phyloP scores from a whole-genome alignment of 2,329 filamentous ascomycete species.

The Parascedosporium putredinis region DNA sequence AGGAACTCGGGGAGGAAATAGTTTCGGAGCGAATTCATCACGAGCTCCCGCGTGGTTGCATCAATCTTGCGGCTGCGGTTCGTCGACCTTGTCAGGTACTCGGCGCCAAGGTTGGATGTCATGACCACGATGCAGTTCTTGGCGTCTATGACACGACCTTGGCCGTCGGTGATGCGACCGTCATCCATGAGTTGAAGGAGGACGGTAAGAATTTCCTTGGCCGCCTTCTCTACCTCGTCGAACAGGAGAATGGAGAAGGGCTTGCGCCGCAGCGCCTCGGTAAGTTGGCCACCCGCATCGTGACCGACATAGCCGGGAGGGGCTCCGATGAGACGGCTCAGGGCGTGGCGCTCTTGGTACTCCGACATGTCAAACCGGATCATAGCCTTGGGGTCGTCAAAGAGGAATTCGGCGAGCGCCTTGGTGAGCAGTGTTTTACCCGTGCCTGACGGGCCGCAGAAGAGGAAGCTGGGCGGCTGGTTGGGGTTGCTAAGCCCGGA shows the following conservation, averaged over 20 bases:
- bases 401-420: slow-evolving; percentile 92
- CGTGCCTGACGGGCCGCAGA: slow-evolving; percentile 96
- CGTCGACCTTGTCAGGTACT: slow-evolving; percentile 75
- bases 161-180: slow-evolving; percentile 94
- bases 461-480: slow-evolving; percentile 93
- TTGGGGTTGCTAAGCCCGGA: slow-evolving; percentile 94
- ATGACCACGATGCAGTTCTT: slow-evolving; percentile 99
- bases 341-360: slow-evolving; percentile 92
- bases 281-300: slow-evolving; percentile 90
- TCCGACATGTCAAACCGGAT: slow-evolving; percentile 99
- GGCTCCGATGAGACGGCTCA: slow-evolving; percentile 95
- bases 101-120: slow-evolving; percentile 94
- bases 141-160: slow-evolving; percentile 88
- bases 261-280: slow-evolving; percentile 83
- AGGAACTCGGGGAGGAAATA: slow-evolving; percentile 98
- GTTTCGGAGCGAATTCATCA: slow-evolving; percentile 82
- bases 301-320: slow-evolving; percentile 96
- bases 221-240: slow-evolving; percentile 96
- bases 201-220: slow-evolving; percentile 93
- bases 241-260: slow-evolving; percentile 98
- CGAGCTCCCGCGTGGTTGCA: slow-evolving; percentile 71
- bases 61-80: slow-evolving; percentile 78
- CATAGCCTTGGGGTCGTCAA: slow-evolving; percentile 95
- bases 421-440: slow-evolving; percentile 97
- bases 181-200: slow-evolving; percentile 99